Conservation (phyloP, 2,329 filamentous ascomycete species). For the Fusarium sp. region DNA sequence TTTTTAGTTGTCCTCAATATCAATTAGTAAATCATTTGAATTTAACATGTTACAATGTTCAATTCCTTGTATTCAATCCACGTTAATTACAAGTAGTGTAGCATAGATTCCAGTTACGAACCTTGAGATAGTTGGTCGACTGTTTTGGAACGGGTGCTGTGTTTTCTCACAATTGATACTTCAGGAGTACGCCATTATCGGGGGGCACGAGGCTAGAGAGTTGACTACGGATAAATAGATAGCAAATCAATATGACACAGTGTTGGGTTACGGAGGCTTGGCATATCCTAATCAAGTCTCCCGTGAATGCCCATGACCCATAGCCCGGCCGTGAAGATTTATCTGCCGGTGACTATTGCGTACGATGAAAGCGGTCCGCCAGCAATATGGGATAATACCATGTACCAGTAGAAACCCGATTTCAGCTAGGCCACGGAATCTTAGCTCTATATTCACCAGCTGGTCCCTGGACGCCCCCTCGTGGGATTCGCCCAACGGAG, state of each 20-base stretch:
- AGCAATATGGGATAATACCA: background rate
- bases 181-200: conserved; percentile 42
- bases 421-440: background rate
- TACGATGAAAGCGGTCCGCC: background rate
- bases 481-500: conserved; percentile 25
- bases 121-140: background rate
- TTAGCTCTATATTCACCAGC: conserved; percentile 19
- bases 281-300: conserved; percentile 42
- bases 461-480: conserved; percentile 25
- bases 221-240: background rate
- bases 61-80: background rate
- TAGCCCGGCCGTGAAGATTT: too few relatives aligned
- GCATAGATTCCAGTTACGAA: background rate
- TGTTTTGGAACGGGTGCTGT: background rate
- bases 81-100: background rate
- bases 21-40: background rate
- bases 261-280: conserved; percentile 21
- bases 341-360: background rate
- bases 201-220: background rate
- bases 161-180: conserved; percentile 54
- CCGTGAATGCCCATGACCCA: background rate
- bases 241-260: conserved; percentile 21
- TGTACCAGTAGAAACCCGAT: background rate
- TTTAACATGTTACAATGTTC: background rate
- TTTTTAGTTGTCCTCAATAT: background rate